Evolutionary conservation across 1,284 basidiomycete species (phyloP), one percentile per base, ranked within the genome.

Genomic region (Mycena sp.): DNA sequence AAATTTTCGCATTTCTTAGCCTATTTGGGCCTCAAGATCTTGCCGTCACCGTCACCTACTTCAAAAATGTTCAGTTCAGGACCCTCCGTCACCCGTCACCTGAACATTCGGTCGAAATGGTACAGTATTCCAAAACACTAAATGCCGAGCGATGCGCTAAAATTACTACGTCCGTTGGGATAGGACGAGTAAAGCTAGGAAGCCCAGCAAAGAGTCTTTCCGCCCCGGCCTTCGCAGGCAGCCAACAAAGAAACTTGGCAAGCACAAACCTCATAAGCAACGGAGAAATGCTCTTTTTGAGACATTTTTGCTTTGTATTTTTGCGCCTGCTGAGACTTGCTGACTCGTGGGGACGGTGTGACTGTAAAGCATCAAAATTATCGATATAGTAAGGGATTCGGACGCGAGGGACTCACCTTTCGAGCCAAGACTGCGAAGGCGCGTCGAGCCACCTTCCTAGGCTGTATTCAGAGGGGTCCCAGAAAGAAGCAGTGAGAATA

Each of bases 221-320:
- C 25, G 26, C 35, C 29, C 19, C 57, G 16, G 40, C 53, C n/a
- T n/a, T n/a, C n/a, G 49, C 61, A 44, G 57, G 46, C 40, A 51
- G 45, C 46, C 32, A 53, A 43, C 32, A 10, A 16, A 32, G 11
- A 35, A 29, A 11, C 26, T 26, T 19, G 25, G 53, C 49, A 38
- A 40, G 58, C 35, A 58, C 59, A 58, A 65, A 58, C 56, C 64
- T 58, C 50, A 37, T 41, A 21, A 30, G 28, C 51, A 35, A 63
- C 57, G 37, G 64, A 66, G 60, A 66, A 65, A 61, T 58, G 10
- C 54, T 21, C 40, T 62, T 58, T 65, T 65, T 54, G 54, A 48
- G 43, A 56, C 37, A 45, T 29, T 17, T 30, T 32, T 30, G 61
- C 23, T n/a, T 38, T 52, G 7, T 14, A 35, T 35, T 29, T 41